These are phyloP conservation scores for Trypanosoma platydactyli DNA, from an alignment of 208 protist species.

Conservation along the genomic window DNA sequence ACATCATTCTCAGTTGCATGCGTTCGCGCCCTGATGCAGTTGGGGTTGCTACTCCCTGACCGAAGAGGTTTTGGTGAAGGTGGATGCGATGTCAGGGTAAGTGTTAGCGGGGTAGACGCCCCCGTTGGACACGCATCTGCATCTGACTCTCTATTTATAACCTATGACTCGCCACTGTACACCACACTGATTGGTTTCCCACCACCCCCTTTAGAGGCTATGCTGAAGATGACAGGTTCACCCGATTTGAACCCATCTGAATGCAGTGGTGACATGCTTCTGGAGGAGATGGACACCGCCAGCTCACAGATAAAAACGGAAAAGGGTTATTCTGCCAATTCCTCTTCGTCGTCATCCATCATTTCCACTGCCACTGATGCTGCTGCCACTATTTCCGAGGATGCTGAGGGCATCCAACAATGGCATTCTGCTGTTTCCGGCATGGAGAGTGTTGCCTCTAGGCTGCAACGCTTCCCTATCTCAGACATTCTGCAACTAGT, in stretches of 20 bases:
- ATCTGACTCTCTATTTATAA: not conserved
- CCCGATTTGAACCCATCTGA: not conserved
- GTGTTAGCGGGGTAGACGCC: not conserved
- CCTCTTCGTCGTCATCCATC: no score
- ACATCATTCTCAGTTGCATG: slow-evolving; percentile 38
- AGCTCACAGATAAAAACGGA: not conserved
- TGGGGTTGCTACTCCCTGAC: slow-evolving; percentile 20
- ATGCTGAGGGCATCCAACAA: not conserved
- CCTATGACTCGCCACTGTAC: slow-evolving; percentile 14
- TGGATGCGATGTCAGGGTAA: not conserved
- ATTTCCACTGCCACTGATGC: no score
- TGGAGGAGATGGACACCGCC: slow-evolving; percentile 12
- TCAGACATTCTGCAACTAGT: slow-evolving; percentile 31
- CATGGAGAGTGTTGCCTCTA: slow-evolving; percentile 4
- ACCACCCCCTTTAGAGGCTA: slow-evolving; percentile 2
- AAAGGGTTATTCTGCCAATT: no score
- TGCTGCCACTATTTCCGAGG: no score
- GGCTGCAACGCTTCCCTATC: slow-evolving; percentile 2
- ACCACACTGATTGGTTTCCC: slow-evolving; percentile 20
- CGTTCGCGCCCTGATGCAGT: slow-evolving; percentile 35
- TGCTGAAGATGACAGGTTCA: not conserved
- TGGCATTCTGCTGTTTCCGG: slow-evolving; percentile 3
- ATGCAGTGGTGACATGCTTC: slow-evolving; percentile 11
- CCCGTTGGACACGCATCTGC: not conserved
- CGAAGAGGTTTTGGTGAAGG: not conserved